phyloP scores from a whole-genome alignment of 768 basidiomycete genomes.

The Leucosporidium yakuticum region DNA sequence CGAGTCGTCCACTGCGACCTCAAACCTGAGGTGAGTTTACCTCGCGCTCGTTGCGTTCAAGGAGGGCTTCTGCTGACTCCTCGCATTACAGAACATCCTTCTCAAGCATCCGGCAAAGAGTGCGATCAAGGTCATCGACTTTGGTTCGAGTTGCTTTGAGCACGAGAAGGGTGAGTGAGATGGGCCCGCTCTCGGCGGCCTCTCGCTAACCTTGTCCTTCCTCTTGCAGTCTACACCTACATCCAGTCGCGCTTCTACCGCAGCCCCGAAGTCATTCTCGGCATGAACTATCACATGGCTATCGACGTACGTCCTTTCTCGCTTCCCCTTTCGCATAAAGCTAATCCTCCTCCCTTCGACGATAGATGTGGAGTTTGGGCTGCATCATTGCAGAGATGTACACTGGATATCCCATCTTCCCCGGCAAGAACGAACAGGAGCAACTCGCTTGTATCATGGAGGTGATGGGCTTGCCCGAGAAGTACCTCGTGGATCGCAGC shows the following conservation, averaged over 20 bases:
- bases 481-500: conserved; percentile 87
- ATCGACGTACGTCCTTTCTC: conserved; percentile 31
- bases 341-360: conserved; percentile 40
- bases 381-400: conserved; percentile 96
- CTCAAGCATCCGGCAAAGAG: conserved; percentile 92
- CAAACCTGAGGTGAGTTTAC: conserved; percentile 78
- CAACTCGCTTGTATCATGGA: conserved; percentile 99
- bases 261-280: conserved; percentile 88
- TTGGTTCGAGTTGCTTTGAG: conserved; percentile 96
- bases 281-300: conserved; percentile 98
- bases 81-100: conserved; percentile 68
- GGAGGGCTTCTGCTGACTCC: not conserved
- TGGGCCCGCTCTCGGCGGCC: not conserved
- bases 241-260: conserved; percentile 99
- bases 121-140: conserved; percentile 96
- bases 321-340: no score
- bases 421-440: conserved; percentile 98
- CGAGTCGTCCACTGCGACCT: conserved; percentile 97
- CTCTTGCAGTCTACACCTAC: conserved; percentile 82
- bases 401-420: conserved; percentile 97
- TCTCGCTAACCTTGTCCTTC: not conserved
- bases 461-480: conserved; percentile 90
- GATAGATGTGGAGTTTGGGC: conserved; percentile 98
- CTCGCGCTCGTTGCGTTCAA: conserved; percentile 24
- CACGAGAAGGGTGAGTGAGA: conserved; percentile 69